Conservation (phyloP, 1,139 yeast species). For the Lodderomyces theae region DNA sequence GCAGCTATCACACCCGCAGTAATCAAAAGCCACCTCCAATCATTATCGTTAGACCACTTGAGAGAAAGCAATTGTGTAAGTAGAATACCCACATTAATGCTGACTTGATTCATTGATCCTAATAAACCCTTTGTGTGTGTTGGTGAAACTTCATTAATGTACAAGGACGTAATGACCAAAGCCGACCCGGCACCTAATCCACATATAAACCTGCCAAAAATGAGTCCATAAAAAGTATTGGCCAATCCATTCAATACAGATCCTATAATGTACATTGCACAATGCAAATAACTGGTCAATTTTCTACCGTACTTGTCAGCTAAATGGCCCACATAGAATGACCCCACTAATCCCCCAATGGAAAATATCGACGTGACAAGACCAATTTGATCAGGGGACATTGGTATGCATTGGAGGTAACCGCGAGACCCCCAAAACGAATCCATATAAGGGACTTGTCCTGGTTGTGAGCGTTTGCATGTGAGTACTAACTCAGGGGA, state of each 20-base stretch:
- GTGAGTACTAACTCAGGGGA: slow-evolving; percentile 44
- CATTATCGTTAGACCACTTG: slow-evolving; percentile 56
- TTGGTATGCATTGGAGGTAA: slow-evolving; percentile 49
- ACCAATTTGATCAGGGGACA: slow-evolving; percentile 68
- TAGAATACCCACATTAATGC: slow-evolving; percentile 80
- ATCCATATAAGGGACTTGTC: slow-evolving; percentile 26
- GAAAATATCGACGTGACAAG: slow-evolving; percentile 80
- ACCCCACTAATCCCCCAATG: slow-evolving; percentile 82
- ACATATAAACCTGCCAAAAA: slow-evolving; percentile 70
- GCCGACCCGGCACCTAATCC: slow-evolving; percentile 90
- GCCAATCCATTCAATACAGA: slow-evolving; percentile 60
- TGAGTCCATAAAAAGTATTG: slow-evolving; percentile 40
- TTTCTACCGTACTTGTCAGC: slow-evolving; percentile 71
- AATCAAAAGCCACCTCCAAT: slow-evolving; percentile 71
- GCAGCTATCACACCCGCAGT: slow-evolving; percentile 57
- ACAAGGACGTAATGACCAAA: slow-evolving; percentile 79
- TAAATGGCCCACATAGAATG: slow-evolving; percentile 67
- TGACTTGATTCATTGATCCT: slow-evolving; percentile 86
- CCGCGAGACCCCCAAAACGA: slow-evolving; percentile 42
- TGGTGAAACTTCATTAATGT: slow-evolving; percentile 80
- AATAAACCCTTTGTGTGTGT: slow-evolving; percentile 63
- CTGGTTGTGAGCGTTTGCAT: slow-evolving; percentile 34
- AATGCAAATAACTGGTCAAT: slow-evolving; percentile 54
- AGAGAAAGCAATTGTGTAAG: slow-evolving; percentile 74
- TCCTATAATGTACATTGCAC: slow-evolving; percentile 61